Percentiles rank a stretch among this genome's conserved stretches.
Evolutionary conservation across 2,329 filamentous ascomycete genomes (phyloP).

Genomic region (Phialophora verrucosa): DNA sequence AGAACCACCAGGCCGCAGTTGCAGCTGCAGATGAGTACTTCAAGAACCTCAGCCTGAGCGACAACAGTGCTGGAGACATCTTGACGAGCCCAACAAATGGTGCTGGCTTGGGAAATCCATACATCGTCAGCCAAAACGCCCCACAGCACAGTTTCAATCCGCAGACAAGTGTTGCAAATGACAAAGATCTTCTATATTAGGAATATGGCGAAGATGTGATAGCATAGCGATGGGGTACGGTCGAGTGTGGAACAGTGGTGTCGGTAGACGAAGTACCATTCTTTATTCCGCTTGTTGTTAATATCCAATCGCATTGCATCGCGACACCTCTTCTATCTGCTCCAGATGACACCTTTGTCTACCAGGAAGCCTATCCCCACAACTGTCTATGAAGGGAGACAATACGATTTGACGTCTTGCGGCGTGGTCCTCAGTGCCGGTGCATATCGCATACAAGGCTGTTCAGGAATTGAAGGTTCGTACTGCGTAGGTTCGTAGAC

Average conservation of each 20-base stretch:
- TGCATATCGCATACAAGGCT: neutral
- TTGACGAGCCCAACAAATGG: constrained; percentile 39
- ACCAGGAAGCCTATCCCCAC: no score
- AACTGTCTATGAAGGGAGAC: no score
- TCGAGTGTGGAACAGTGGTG: neutral
- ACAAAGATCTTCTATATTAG: constrained; percentile 37
- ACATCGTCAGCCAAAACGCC: constrained; percentile 81
- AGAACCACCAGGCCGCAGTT: constrained; percentile 70
- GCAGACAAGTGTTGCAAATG: constrained; percentile 62
- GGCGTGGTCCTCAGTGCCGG: no score
- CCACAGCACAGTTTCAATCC: constrained; percentile 77
- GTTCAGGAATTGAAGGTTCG: neutral
- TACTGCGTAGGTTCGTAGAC: neutral
- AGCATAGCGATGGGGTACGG: neutral
- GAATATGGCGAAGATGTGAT: neutral
- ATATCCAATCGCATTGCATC: neutral
- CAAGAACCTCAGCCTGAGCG: constrained; percentile 71
- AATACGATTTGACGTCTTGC: no score
- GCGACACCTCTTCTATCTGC: neutral
- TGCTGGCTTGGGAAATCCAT: constrained; percentile 50
- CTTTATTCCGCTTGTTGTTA: neutral
- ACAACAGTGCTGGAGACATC: constrained; percentile 66
- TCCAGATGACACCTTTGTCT: neutral
- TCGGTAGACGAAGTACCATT: neutral
- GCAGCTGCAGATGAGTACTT: constrained; percentile 91